phyloP scores from a whole-genome alignment of 2,329 filamentous ascomycete genomes.

The Zymoseptoria brevis region DNA sequence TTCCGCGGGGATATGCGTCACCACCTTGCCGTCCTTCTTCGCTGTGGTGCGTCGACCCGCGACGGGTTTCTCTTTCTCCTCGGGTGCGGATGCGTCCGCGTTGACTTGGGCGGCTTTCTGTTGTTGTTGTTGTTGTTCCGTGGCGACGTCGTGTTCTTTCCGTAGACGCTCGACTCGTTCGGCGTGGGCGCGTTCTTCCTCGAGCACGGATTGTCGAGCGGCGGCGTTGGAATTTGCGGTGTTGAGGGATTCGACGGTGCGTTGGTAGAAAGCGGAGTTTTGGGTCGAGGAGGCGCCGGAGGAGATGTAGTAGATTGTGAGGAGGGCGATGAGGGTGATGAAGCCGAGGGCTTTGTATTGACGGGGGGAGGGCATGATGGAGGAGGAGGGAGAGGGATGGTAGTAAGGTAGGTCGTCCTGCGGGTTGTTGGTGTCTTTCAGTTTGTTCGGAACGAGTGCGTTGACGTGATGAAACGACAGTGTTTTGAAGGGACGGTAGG shows the following conservation, averaged over 20 bases:
- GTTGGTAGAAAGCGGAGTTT: conserved; percentile 49
- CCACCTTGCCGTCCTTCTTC: conserved; percentile 38
- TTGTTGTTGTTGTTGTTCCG: neutral
- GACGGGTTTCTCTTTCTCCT: conserved; percentile 33
- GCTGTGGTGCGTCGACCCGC: conserved; percentile 55
- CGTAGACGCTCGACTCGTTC: conserved; percentile 24
- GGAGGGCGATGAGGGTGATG: conserved; percentile 54
- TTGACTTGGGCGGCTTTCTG: conserved; percentile 6
- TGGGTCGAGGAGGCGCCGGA: conserved; percentile 48
- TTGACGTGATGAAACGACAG: neutral
- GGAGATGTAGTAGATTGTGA: conserved; percentile 67
- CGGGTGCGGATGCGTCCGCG: conserved; percentile 6
- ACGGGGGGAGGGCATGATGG: conserved; percentile 59
- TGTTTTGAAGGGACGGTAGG: neutral
- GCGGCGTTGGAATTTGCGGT: conserved; percentile 33
- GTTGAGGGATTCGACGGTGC: conserved; percentile 48
- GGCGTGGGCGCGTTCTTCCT: conserved; percentile 21
- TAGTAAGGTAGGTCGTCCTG: too few species aligned
- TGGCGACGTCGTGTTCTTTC: conserved; percentile 26
- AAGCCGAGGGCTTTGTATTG: conserved; percentile 61
- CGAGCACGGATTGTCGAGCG: conserved; percentile 25
- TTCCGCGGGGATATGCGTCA: conserved; percentile 26
- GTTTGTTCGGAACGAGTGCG: neutral
- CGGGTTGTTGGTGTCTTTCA: neutral
- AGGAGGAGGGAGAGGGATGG: too few species aligned